Evolutionary conservation across 108 stramenopile genomes (phyloP).

Genomic region (Fragilaria crotonensis): DNA sequence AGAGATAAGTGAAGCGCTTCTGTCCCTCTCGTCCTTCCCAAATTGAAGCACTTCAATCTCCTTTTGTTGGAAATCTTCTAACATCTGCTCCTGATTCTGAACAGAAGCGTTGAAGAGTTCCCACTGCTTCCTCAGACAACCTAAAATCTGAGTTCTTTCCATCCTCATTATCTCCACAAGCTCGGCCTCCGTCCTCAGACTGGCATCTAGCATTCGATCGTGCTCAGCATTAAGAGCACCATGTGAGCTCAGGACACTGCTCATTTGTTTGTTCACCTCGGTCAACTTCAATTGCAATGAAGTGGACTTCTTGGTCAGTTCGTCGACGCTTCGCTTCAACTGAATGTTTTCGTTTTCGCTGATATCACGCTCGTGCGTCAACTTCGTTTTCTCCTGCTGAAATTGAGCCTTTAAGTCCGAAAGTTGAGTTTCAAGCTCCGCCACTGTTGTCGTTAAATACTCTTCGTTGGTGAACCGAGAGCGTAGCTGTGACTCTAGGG

Average conservation of each 20-base stretch:
- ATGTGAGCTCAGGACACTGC: conserved; percentile 35
- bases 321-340: conserved; percentile 24
- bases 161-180: conserved; percentile 29
- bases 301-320: conserved; percentile 31
- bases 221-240: conserved; percentile 38
- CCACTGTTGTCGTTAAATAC: conserved; percentile 34
- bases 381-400: conserved; percentile 28
- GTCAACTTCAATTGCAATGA: conserved; percentile 20
- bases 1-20: background rate
- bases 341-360: conserved; percentile 26
- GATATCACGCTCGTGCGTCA: conserved; percentile 29
- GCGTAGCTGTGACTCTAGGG: conserved; percentile 39
- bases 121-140: conserved; percentile 26
- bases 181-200: conserved; percentile 21
- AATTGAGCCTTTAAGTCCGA: conserved; percentile 24
- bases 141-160: conserved; percentile 27
- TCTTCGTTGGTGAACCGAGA: conserved; percentile 45
- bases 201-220: conserved; percentile 34
- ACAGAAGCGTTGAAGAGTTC: conserved; percentile 28
- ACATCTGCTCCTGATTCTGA: conserved; percentile 27
- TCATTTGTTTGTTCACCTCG: conserved; percentile 37
- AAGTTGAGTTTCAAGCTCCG: conserved; percentile 33
- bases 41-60: conserved; percentile 4
- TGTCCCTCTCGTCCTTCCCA: conserved; percentile 2
- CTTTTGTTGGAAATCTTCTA: conserved; percentile 20